A percentile compares a stretch with the other conserved stretches of the same genome.
Conservation (phyloP, 2,329 filamentous ascomycete genomes). For the Aspergillus sp. region DNA sequence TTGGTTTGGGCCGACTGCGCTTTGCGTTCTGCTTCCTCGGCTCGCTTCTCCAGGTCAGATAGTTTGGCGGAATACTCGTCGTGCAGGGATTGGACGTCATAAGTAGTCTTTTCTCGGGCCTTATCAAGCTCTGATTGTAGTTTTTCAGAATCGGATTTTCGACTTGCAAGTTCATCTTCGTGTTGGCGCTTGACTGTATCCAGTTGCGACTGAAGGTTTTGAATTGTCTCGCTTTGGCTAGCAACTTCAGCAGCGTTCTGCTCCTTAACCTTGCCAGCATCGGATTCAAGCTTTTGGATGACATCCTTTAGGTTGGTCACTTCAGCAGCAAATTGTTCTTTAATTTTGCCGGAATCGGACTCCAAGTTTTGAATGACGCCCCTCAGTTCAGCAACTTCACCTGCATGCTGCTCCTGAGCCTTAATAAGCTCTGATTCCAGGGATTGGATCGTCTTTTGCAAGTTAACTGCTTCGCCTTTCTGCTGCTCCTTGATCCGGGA, state of each 20-base stretch:
- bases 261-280: no score
- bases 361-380: constrained; percentile 52
- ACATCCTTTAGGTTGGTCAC: constrained; percentile 51
- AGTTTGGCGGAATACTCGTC: constrained; percentile 43
- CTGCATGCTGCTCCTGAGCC: constrained; percentile 45
- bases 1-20: background rate
- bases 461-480: constrained; percentile 53
- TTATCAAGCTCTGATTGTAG: constrained; percentile 43
- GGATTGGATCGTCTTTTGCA: constrained; percentile 51
- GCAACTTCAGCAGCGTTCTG: constrained; percentile 19
- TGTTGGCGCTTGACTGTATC: constrained; percentile 50
- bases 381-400: constrained; percentile 51
- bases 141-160: constrained; percentile 50
- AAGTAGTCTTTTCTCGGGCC: constrained; percentile 41
- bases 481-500: constrained; percentile 51
- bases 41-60: constrained; percentile 42
- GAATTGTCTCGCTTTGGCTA: constrained; percentile 49
- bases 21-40: constrained; percentile 29
- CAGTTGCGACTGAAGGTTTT: constrained; percentile 45
- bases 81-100: constrained; percentile 52
- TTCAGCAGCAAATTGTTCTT: constrained; percentile 46
- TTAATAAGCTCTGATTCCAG: constrained; percentile 44
- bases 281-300: constrained; percentile 37
- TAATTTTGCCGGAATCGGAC: constrained; percentile 23
- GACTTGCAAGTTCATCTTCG: constrained; percentile 53